A percentile compares a stretch with the other conserved stretches of the same genome.
Conservation (phyloP, 352 stramenopile species). For the Phytopythium delawarense region DNA sequence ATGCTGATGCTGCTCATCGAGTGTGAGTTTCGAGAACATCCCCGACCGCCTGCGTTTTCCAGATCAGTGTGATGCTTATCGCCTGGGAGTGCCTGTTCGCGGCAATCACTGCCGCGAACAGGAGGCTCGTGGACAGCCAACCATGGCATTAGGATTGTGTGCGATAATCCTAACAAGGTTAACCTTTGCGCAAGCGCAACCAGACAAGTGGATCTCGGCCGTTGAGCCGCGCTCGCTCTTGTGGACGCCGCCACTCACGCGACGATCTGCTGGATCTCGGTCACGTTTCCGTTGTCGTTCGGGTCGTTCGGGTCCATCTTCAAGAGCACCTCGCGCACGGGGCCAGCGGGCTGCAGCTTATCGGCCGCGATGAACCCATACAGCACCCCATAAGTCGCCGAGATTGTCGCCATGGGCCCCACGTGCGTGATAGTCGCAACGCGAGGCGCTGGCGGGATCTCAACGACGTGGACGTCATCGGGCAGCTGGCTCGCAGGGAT, state of each 20-base stretch:
- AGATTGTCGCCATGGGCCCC: constrained; percentile 24
- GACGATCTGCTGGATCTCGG: constrained; percentile 30
- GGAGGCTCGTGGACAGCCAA: too few relatives aligned
- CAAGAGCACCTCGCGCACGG: constrained; percentile 41
- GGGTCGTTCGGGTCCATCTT: constrained; percentile 21
- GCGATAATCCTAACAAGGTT: too few relatives aligned
- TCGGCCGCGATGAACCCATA: constrained; percentile 34
- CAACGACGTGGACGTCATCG: constrained; percentile 19
- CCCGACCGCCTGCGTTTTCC: too few relatives aligned
- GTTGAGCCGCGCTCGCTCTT: neutral
- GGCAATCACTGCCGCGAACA: too few relatives aligned
- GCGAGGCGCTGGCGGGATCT: constrained; percentile 14
- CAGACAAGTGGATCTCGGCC: too few relatives aligned
- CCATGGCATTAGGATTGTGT: too few relatives aligned
- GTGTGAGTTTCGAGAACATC: too few relatives aligned
- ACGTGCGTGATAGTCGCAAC: constrained; percentile 32
- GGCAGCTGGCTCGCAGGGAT: constrained; percentile 2
- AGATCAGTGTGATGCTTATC: too few relatives aligned
- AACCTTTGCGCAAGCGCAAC: too few relatives aligned
- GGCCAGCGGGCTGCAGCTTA: constrained; percentile 19
- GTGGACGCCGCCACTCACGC: constrained; percentile 5
- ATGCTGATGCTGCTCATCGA: too few relatives aligned
- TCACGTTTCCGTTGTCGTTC: constrained; percentile 17
- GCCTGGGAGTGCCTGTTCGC: too few relatives aligned
- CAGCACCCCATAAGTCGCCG: constrained; percentile 24